These are phyloP conservation scores for Parastagonospora nodorum DNA, from an alignment of 2,329 filamentous ascomycete species.

Conservation along the genomic window DNA sequence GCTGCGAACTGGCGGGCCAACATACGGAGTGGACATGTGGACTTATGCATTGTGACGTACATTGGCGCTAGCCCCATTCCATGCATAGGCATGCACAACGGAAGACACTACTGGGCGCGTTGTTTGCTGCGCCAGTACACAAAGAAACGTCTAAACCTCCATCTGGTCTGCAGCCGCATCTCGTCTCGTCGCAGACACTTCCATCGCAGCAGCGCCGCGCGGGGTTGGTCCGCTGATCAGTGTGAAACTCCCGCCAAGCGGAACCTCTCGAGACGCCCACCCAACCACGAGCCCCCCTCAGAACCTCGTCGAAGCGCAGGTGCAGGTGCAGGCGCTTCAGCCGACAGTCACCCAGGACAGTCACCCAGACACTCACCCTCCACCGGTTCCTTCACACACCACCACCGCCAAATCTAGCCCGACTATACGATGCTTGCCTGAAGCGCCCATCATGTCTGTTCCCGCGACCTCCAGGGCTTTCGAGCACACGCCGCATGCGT, in stretches of 20 bases:
- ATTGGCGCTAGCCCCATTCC: background rate
- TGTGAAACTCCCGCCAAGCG: conserved; percentile 15
- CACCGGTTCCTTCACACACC: background rate
- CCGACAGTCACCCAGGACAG: background rate
- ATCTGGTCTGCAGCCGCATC: background rate
- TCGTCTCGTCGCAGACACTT: background rate
- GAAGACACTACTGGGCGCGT: conserved; percentile 3
- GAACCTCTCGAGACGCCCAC: background rate
- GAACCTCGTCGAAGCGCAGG: background rate
- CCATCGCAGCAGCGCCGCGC: background rate
- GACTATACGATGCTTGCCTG: conserved; percentile 31
- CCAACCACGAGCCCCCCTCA: conserved; percentile 8
- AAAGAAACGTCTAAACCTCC: background rate
- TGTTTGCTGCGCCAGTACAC: background rate
- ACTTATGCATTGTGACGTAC: conserved; percentile 16
- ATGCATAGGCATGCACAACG: background rate
- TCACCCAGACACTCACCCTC: conserved; percentile 4
- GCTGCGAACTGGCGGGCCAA: conserved; percentile 27
- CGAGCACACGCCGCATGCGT: conserved; percentile 30
- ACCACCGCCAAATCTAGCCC: background rate
- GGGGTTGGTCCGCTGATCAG: conserved; percentile 10
- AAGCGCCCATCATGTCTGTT: conserved; percentile 37
- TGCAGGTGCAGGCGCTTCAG: conserved; percentile 3
- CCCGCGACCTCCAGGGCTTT: conserved; percentile 33
- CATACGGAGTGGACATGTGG: background rate